Conservation (phyloP, 345 rosid species). For the Citrus hindsii region DNA sequence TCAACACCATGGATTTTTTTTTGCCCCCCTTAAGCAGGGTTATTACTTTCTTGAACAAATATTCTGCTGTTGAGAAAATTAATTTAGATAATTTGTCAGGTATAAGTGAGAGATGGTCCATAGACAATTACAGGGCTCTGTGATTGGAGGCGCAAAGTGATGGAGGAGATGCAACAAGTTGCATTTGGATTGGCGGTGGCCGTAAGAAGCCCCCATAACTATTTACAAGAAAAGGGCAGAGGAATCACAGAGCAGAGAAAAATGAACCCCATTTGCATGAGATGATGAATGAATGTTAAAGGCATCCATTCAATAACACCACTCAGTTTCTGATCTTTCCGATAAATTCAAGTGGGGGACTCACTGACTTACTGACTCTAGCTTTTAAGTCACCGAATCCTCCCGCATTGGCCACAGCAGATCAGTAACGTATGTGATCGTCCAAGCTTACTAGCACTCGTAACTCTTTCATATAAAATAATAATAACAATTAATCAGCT, state of each 20-base stretch:
- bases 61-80: too few relatives aligned
- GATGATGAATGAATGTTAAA: neutral
- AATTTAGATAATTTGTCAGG: neutral
- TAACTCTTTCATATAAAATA: neutral
- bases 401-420: slow-evolving; percentile 28
- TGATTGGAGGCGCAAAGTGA: slow-evolving; percentile 6
- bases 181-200: slow-evolving; percentile 34
- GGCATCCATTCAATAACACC: neutral
- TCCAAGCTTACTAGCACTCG: slow-evolving; percentile 21
- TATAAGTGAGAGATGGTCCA: neutral
- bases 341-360: slow-evolving; percentile 28
- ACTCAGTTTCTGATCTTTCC: slow-evolving; percentile 3
- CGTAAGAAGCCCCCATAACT: slow-evolving; percentile 28
- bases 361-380: slow-evolving; percentile 19
- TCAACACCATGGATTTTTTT: too few relatives aligned
- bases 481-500: neutral
- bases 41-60: too few relatives aligned
- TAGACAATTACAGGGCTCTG: neutral
- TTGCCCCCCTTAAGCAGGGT: too few relatives aligned
- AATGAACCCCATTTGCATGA: slow-evolving; percentile 7
- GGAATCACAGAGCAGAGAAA: slow-evolving; percentile 16
- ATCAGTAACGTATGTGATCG: slow-evolving; percentile 19
- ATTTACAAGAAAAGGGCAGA: slow-evolving; percentile 18
- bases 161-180: slow-evolving; percentile 27
- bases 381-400: slow-evolving; percentile 29